Conservation (phyloP, 129 eudicot genomes). For the Saposhnikovia divaricata region DNA sequence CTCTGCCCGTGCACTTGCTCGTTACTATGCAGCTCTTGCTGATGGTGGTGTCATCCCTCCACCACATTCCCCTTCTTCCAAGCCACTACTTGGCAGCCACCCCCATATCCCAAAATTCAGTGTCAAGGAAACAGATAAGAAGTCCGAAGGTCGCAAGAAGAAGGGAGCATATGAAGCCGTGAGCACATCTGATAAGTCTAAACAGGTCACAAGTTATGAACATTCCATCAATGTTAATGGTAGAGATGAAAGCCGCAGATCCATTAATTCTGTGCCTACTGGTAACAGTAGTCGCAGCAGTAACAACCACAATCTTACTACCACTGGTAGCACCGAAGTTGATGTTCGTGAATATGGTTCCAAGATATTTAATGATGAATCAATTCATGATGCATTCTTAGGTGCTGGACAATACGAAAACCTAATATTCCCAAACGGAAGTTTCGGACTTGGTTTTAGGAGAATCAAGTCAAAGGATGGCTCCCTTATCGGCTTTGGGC, state of each 20-base stretch:
- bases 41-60: slow-evolving; percentile 68
- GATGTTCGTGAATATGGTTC: neutral
- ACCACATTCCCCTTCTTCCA: slow-evolving; percentile 49
- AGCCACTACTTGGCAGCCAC: slow-evolving; percentile 81
- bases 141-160: slow-evolving; percentile 21
- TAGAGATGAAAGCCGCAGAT: slow-evolving; percentile 5
- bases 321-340: neutral
- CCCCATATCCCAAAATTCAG: slow-evolving; percentile 67
- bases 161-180: slow-evolving; percentile 23
- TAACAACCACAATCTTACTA: neutral
- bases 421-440: slow-evolving; percentile 45
- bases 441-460: slow-evolving; percentile 80
- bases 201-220: slow-evolving; percentile 9
- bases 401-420: slow-evolving; percentile 70
- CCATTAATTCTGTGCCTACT: slow-evolving; percentile 37
- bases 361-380: slow-evolving; percentile 44
- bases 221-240: slow-evolving; percentile 2
- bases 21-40: slow-evolving; percentile 83
- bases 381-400: slow-evolving; percentile 75
- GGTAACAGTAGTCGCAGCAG: slow-evolving; percentile 13
- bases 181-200: slow-evolving; percentile 11
- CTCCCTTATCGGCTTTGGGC: slow-evolving; percentile 72
- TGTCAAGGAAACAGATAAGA: slow-evolving; percentile 24
- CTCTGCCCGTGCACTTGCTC: slow-evolving; percentile 96
- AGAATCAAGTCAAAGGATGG: slow-evolving; percentile 53